Conservation (phyloP, 495 filamentous ascomycete species). For the Penicillium malachiteum region DNA sequence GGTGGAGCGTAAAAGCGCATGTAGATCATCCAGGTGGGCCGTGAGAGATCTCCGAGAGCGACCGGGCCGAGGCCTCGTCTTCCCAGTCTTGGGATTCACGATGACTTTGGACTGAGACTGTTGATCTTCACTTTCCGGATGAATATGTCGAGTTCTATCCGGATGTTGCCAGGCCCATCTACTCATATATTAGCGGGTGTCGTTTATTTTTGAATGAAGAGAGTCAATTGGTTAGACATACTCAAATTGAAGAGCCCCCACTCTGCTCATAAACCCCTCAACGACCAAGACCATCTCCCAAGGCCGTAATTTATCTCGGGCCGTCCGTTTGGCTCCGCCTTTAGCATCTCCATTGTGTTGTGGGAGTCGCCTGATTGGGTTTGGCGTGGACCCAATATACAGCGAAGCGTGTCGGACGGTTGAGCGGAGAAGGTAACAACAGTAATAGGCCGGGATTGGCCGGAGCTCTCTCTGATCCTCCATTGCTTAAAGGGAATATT, state of each 20-base stretch:
- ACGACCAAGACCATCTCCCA: constrained; percentile 95
- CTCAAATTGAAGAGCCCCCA: constrained; percentile 94
- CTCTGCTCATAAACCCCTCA: constrained; percentile 80
- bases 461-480: constrained; percentile 30
- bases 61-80: constrained; percentile 26
- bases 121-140: constrained; percentile 43
- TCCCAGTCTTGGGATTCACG: constrained; percentile 16
- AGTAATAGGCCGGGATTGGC: constrained; percentile 70
- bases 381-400: constrained; percentile 90
- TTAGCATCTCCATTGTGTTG: constrained; percentile 84
- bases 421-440: constrained; percentile 86
- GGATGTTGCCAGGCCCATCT: constrained; percentile 95
- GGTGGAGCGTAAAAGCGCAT: constrained; percentile 71
- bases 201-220: not conserved
- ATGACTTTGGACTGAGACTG: constrained; percentile 5
- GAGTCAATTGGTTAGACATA: constrained; percentile 41
- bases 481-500: not conserved
- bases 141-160: constrained; percentile 70
- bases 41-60: constrained; percentile 58
- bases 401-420: constrained; percentile 60
- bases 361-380: constrained; percentile 73
- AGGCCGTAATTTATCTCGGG: constrained; percentile 62
- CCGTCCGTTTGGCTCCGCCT: constrained; percentile 78
- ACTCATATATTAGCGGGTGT: not conserved
- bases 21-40: constrained; percentile 69